phyloP scores from a whole-genome alignment of 768 basidiomycete genomes.

The Boletellus ananiceps region DNA sequence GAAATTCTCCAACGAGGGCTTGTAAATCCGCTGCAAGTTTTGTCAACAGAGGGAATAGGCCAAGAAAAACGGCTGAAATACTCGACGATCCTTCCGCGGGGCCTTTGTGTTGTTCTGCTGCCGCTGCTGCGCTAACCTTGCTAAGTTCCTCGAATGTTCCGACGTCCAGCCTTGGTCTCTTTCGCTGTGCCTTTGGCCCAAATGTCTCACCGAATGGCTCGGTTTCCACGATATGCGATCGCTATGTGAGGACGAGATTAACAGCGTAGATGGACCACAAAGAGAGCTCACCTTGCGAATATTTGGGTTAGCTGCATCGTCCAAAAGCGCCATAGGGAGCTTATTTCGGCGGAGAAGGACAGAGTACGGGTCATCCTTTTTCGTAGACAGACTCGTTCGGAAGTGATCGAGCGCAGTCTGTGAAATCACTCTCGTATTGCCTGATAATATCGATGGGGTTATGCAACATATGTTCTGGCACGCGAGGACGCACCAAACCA shows the following conservation, averaged over 20 bases:
- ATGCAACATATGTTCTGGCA: neutral
- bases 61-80: conserved; percentile 17
- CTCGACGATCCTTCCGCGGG: conserved; percentile 44
- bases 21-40: conserved; percentile 9
- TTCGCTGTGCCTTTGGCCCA: conserved; percentile 93
- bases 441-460: conserved; percentile 36
- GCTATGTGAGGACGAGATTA: conserved; percentile 39
- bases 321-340: conserved; percentile 92
- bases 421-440: conserved; percentile 97
- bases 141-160: conserved; percentile 90
- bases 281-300: conserved; percentile 57
- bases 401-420: conserved; percentile 97
- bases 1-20: conserved; percentile 35
- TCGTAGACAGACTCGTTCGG: conserved; percentile 76
- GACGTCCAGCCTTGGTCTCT: conserved; percentile 80
- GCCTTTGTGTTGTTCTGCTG: conserved; percentile 42
- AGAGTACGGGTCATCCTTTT: conserved; percentile 93
- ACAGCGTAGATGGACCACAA: neutral
- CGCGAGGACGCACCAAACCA: conserved; percentile 82
- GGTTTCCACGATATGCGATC: conserved; percentile 91
- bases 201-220: conserved; percentile 95
- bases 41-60: neutral
- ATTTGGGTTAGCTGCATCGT: conserved; percentile 82
- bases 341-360: conserved; percentile 93
- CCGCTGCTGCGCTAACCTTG: conserved; percentile 49